Conservation (phyloP, 2,329 filamentous ascomycete species). For the Aspergillus floridensis region DNA sequence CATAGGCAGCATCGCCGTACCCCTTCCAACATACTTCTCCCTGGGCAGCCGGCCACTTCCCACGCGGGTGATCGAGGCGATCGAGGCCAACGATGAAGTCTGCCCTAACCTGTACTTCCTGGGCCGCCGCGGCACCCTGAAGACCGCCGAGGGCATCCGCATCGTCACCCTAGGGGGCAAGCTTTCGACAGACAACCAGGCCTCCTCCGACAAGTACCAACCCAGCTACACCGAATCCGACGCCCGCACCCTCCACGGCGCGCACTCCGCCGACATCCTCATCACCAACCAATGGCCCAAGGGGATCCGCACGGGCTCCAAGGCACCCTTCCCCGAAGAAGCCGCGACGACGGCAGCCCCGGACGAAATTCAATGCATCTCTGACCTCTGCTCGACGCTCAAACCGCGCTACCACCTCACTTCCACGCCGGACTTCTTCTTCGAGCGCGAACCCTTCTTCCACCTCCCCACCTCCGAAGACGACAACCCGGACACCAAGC, state of each 20-base stretch:
- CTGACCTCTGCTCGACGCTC: conserved; percentile 72
- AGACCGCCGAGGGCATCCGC: conserved; percentile 82
- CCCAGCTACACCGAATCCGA: conserved; percentile 76
- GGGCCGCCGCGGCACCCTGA: conserved; percentile 80
- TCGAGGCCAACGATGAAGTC: conserved; percentile 70
- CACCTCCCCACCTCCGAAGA: conserved; percentile 52
- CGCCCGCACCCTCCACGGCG: conserved; percentile 70
- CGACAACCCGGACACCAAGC: conserved; percentile 54
- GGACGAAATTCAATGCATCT: conserved; percentile 62
- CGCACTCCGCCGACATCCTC: conserved; percentile 78
- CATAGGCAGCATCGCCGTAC: conserved; percentile 67
- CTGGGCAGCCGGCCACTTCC: conserved; percentile 74
- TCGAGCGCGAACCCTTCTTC: conserved; percentile 90
- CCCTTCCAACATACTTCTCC: conserved; percentile 88
- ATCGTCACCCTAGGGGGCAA: conserved; percentile 83
- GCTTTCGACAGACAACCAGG: conserved; percentile 46
- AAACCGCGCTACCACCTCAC: conserved; percentile 94
- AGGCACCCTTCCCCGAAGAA: conserved; percentile 57
- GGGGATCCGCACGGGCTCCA: conserved; percentile 67
- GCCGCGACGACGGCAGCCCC: conserved; percentile 52
- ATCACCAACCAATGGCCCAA: conserved; percentile 85
- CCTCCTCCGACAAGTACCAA: conserved; percentile 65
- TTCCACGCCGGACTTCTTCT: conserved; percentile 68
- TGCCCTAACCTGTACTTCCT: conserved; percentile 91
- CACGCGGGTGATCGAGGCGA: conserved; percentile 64